Evolutionary conservation across 257 asterid species (phyloP).

Genomic region (Catharanthus roseus): DNA sequence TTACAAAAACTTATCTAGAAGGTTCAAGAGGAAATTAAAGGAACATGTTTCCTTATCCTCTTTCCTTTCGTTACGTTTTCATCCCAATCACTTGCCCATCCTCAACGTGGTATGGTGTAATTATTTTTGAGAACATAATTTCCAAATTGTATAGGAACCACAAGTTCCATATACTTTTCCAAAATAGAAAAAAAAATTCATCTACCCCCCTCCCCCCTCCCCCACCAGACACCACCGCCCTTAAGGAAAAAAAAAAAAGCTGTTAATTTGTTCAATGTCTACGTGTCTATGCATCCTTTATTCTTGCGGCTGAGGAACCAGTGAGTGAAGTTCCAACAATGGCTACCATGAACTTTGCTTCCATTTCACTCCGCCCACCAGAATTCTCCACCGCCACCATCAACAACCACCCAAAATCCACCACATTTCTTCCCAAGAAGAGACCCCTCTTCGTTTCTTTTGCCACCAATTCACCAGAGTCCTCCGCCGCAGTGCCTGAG

Average conservation of each 20-base stretch:
- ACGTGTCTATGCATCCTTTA: background rate
- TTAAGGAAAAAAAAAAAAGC: background rate
- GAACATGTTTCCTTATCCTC: too few species aligned
- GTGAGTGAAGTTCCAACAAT: conserved; percentile 12
- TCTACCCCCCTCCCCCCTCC: too few species aligned
- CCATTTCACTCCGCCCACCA: conserved; percentile 41
- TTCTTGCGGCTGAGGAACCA: background rate
- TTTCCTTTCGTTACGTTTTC: too few species aligned
- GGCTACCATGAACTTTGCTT: conserved; percentile 48
- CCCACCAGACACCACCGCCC: too few species aligned
- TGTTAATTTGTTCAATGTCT: background rate
- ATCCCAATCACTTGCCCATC: too few species aligned
- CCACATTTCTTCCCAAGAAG: conserved; percentile 25
- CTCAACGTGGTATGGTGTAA: too few species aligned
- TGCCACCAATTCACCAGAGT: conserved; percentile 44
- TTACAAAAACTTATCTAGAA: too few species aligned
- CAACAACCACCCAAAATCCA: conserved; percentile 28
- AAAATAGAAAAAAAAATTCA: too few species aligned
- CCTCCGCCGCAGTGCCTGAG: conserved; percentile 42
- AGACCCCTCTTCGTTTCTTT: conserved; percentile 18
- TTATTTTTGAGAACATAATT: background rate
- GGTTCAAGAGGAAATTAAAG: too few species aligned
- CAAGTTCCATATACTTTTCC: too few species aligned
- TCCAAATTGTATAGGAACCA: background rate
- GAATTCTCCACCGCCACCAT: conserved; percentile 28